Percentiles rank a stretch among this genome's conserved stretches.
Evolutionary conservation across 768 basidiomycete species (phyloP).

Genomic region (Lentinula lateritia): DNA sequence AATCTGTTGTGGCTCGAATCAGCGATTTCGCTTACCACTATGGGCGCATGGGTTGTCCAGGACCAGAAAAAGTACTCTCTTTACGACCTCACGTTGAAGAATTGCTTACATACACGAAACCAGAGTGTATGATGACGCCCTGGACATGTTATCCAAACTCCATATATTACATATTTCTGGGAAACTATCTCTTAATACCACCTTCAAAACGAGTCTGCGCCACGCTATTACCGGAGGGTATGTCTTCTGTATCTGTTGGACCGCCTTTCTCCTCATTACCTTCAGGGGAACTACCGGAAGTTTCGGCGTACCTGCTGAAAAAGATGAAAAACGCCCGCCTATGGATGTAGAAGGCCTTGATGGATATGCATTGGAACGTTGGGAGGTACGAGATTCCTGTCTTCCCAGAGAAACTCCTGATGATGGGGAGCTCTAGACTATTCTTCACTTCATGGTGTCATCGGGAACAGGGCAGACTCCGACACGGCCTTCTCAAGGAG

Average conservation of each 20-base stretch:
- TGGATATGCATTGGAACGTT: slow-evolving; percentile 77
- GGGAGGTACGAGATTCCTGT: slow-evolving; percentile 60
- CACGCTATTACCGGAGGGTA: slow-evolving; percentile 88
- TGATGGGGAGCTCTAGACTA: slow-evolving; percentile 51
- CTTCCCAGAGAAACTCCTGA: background rate
- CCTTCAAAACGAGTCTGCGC: slow-evolving; percentile 75
- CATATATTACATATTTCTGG: slow-evolving; percentile 61
- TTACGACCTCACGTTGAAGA: slow-evolving; percentile 8
- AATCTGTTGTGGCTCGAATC: slow-evolving; percentile 86
- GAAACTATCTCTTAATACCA: slow-evolving; percentile 66
- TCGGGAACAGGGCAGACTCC: slow-evolving; percentile 77
- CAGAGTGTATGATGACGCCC: slow-evolving; percentile 69
- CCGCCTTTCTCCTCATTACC: background rate
- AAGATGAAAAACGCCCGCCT: slow-evolving; percentile 54
- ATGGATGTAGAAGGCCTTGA: slow-evolving; percentile 62
- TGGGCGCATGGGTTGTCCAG: slow-evolving; percentile 71
- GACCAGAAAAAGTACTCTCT: slow-evolving; percentile 62
- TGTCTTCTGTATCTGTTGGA: slow-evolving; percentile 14
- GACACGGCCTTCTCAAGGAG: slow-evolving; percentile 73
- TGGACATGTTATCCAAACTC: slow-evolving; percentile 56
- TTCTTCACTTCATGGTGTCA: slow-evolving; percentile 97
- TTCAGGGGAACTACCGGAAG: slow-evolving; percentile 69
- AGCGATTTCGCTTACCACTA: slow-evolving; percentile 56
- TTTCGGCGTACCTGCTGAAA: slow-evolving; percentile 75
- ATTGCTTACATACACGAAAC: slow-evolving; percentile 10